Percentiles rank a stretch among this genome's conserved stretches.
Conservation (phyloP, 1,284 basidiomycete genomes). For the Rhodotorula sp. region DNA sequence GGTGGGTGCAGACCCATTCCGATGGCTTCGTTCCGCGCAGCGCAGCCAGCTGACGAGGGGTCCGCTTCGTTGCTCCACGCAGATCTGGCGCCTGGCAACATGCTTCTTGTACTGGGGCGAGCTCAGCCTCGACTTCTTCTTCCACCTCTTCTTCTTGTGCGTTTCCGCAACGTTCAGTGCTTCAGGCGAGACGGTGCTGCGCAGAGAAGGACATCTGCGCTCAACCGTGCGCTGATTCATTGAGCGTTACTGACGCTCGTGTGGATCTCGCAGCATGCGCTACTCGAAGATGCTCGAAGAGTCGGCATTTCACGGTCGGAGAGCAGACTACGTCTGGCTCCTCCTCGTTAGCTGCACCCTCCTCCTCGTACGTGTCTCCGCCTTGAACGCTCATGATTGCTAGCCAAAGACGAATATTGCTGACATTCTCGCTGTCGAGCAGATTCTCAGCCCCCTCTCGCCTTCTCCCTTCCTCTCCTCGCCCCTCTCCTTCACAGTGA, state of each 20-base stretch:
- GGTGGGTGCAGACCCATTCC: conserved; percentile 53
- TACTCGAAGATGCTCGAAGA: conserved; percentile 96
- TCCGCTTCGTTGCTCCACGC: conserved; percentile 1
- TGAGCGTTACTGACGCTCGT: not conserved
- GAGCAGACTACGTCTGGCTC: conserved; percentile 92
- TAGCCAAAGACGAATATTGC: not conserved
- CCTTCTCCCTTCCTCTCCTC: conserved; percentile 88
- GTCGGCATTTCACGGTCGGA: conserved; percentile 84
- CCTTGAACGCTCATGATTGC: not conserved
- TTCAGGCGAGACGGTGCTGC: not conserved
- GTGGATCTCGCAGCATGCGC: conserved; percentile 67
- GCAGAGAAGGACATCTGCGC: no score
- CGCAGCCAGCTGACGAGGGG: not conserved
- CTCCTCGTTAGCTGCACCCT: conserved; percentile 75
- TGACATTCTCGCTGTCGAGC: conserved; percentile 4
- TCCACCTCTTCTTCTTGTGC: conserved; percentile 97
- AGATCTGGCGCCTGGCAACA: conserved; percentile 86
- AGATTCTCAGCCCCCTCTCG: conserved; percentile 79
- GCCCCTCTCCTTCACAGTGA: conserved; percentile 68
- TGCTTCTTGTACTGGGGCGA: conserved; percentile 96
- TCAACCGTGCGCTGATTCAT: no score
- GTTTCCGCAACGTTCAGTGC: conserved; percentile 47
- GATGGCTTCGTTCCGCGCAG: not conserved
- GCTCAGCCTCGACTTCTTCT: conserved; percentile 89
- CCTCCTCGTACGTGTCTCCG: conserved; percentile 66